A percentile compares a stretch with the other conserved stretches of the same genome.
These are phyloP conservation scores for Aspergillus sp. DNA, from an alignment of 2,329 filamentous ascomycete genomes.

Conservation along the genomic window DNA sequence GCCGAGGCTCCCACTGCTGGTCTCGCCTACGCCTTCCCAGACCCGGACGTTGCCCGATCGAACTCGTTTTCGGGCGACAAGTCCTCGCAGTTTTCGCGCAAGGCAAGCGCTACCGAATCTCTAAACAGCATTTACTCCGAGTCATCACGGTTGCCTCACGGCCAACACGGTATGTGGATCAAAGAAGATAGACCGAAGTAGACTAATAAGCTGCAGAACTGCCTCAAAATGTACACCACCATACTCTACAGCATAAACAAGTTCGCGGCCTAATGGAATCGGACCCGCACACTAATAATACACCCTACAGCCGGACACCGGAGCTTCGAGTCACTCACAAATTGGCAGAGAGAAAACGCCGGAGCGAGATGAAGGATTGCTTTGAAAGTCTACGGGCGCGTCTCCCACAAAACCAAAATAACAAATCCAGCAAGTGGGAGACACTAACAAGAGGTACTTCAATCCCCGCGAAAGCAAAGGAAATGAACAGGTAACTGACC, in stretches of 20 bases:
- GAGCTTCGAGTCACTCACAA: constrained; percentile 56
- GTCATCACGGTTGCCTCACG: constrained; percentile 48
- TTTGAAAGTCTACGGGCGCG: constrained; percentile 52
- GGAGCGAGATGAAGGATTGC: constrained; percentile 58
- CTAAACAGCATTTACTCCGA: constrained; percentile 54
- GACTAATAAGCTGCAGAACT: constrained; percentile 42
- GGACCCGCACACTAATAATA: constrained; percentile 46
- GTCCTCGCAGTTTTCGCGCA: constrained; percentile 45
- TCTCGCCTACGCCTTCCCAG: constrained; percentile 56
- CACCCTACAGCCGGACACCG: constrained; percentile 55
- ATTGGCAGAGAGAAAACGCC: constrained; percentile 55
- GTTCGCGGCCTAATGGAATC: constrained; percentile 52
- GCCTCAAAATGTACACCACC: constrained; percentile 53
- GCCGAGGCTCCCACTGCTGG: constrained; percentile 55
- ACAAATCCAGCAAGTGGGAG: constrained; percentile 59
- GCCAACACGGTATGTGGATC: constrained; percentile 51
- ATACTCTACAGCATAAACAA: constrained; percentile 54
- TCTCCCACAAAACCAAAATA: constrained; percentile 52
- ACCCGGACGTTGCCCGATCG: constrained; percentile 50
- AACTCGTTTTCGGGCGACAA: constrained; percentile 42
- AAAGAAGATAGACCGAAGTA: too few relatives aligned
- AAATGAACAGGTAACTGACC: constrained; percentile 22
- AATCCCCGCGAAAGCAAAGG: background rate
- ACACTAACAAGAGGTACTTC: constrained; percentile 51
- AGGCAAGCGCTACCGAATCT: constrained; percentile 53